Evolutionary conservation across 2,329 filamentous ascomycete genomes (phyloP).

Genomic region (Alternaria atra): DNA sequence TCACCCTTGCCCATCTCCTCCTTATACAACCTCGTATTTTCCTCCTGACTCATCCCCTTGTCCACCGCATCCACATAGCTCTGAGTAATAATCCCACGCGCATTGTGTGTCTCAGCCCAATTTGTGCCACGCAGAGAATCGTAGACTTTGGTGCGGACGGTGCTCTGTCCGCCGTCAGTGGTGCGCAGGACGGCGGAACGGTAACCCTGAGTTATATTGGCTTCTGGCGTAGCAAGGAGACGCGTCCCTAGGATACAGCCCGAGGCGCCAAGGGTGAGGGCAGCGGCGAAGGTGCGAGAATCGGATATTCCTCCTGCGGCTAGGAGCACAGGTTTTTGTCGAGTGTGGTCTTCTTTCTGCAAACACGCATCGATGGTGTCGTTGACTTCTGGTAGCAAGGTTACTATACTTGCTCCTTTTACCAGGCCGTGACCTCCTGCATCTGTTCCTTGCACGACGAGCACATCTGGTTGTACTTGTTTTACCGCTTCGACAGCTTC

Average conservation of each 20-base stretch:
- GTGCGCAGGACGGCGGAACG: slow-evolving; percentile 57
- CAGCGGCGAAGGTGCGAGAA: slow-evolving; percentile 64
- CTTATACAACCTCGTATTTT: slow-evolving; percentile 57
- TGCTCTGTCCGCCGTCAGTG: slow-evolving; percentile 62
- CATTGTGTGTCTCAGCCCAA: slow-evolving; percentile 68
- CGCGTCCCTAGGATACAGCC: slow-evolving; percentile 71
- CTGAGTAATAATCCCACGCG: slow-evolving; percentile 65
- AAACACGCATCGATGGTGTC: slow-evolving; percentile 52
- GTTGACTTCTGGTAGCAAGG: slow-evolving; percentile 66
- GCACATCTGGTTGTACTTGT: slow-evolving; percentile 62
- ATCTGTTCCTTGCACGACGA: slow-evolving; percentile 71
- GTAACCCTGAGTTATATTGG: slow-evolving; percentile 59
- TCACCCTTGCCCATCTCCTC: slow-evolving; percentile 62
- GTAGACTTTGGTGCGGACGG: slow-evolving; percentile 61
- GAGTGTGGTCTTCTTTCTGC: neutral
- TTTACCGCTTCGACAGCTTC: slow-evolving; percentile 61
- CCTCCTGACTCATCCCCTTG: slow-evolving; percentile 52
- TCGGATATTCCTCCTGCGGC: slow-evolving; percentile 70
- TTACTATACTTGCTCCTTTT: slow-evolving; percentile 63
- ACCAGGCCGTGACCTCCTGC: slow-evolving; percentile 71
- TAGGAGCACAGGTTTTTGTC: slow-evolving; percentile 52
- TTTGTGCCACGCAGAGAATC: slow-evolving; percentile 64
- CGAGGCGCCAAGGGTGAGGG: slow-evolving; percentile 61
- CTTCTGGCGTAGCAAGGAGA: slow-evolving; percentile 65
- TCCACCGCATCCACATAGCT: slow-evolving; percentile 56